These are phyloP conservation scores for Colletotrichum camelliae DNA, from an alignment of 2,329 filamentous ascomycete species.

Conservation along the genomic window DNA sequence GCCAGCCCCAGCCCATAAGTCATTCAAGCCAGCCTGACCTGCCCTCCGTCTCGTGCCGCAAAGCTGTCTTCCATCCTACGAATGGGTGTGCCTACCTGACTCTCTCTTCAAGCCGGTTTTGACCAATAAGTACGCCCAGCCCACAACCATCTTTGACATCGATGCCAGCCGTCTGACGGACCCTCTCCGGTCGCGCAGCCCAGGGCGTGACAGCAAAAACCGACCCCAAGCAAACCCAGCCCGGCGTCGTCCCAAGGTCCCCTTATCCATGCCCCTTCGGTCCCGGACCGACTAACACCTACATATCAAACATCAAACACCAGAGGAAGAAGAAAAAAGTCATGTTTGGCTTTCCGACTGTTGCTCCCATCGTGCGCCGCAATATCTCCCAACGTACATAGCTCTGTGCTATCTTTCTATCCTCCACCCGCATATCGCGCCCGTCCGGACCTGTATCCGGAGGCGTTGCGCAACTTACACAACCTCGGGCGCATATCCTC, in stretches of 20 bases:
- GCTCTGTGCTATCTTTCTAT: neutral
- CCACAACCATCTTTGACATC: neutral
- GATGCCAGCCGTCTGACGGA: neutral
- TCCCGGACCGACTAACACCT: neutral
- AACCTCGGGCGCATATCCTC: neutral
- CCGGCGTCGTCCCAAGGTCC: neutral
- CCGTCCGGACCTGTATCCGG: neutral
- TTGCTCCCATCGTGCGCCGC: neutral
- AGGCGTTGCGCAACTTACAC: neutral
- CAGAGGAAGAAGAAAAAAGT: neutral
- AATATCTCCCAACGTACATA: neutral
- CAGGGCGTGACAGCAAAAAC: neutral
- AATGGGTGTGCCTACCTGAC: neutral
- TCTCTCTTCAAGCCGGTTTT: neutral
- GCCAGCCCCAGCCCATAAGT: neutral
- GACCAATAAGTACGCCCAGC: neutral
- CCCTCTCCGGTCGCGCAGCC: neutral
- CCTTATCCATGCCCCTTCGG: neutral
- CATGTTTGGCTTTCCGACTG: neutral
- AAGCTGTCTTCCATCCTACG: neutral
- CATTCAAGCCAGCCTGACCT: neutral
- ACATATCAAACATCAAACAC: neutral
- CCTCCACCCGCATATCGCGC: neutral
- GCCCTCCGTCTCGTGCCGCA: conserved; percentile 1
- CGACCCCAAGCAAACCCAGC: neutral